These are phyloP conservation scores for Penicillium canariense DNA, from an alignment of 495 filamentous ascomycete genomes.

Conservation along the genomic window DNA sequence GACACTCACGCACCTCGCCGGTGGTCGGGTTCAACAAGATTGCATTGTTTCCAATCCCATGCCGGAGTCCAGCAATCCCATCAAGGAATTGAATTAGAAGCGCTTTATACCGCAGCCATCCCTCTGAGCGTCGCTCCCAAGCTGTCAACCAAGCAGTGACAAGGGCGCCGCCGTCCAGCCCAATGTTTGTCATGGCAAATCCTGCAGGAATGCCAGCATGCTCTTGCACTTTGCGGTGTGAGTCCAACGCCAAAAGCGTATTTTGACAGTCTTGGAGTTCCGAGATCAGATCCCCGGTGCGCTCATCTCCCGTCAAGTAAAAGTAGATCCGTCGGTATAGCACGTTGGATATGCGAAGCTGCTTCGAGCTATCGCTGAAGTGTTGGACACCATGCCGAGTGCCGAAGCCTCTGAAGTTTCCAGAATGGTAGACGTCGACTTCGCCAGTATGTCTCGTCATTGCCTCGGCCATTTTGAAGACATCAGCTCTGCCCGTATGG, in stretches of 20 bases:
- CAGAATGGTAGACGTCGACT: constrained; percentile 51
- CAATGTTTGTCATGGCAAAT: constrained; percentile 40
- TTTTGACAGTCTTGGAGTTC: constrained; percentile 30
- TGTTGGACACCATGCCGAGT: constrained; percentile 54
- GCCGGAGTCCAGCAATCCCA: constrained; percentile 16
- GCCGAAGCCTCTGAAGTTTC: constrained; percentile 46
- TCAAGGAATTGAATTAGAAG: constrained; percentile 18
- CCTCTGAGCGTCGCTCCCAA: constrained; percentile 39
- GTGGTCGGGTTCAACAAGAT: constrained; percentile 19
- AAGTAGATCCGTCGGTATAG: constrained; percentile 46
- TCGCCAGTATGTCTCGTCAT: constrained; percentile 49
- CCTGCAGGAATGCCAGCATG: constrained; percentile 34
- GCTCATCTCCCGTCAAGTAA: constrained; percentile 46
- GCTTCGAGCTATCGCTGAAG: constrained; percentile 49
- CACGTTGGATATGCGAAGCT: constrained; percentile 47
- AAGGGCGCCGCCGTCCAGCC: constrained; percentile 45
- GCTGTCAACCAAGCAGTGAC: constrained; percentile 42
- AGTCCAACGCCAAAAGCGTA: constrained; percentile 39
- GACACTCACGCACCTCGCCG: constrained; percentile 21
- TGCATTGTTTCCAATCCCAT: constrained; percentile 23
- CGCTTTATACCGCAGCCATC: constrained; percentile 6
- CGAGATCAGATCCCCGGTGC: constrained; percentile 44
- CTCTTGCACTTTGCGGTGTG: constrained; percentile 46
- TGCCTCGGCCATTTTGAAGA: constrained; percentile 48
- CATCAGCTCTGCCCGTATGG: constrained; percentile 43